phyloP scores from a whole-genome alignment of 768 basidiomycete species.

The Terana coerulea region DNA sequence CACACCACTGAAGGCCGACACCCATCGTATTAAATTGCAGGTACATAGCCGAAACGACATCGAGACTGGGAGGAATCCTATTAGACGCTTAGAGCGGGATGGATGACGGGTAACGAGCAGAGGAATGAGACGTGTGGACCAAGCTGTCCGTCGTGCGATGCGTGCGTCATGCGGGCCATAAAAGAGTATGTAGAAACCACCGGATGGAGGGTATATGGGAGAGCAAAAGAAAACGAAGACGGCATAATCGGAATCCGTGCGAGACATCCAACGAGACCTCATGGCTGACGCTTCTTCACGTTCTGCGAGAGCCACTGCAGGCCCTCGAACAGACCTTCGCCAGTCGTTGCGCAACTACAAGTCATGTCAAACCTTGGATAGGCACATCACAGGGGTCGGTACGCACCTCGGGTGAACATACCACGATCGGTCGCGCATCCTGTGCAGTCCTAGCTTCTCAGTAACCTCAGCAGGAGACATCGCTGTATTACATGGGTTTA shows the following conservation, averaged over 20 bases:
- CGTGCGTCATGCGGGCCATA: constrained; percentile 30
- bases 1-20: constrained; percentile 7
- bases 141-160: constrained; percentile 28
- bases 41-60: constrained; percentile 26
- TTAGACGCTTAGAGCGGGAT: constrained; percentile 16
- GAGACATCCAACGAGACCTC: constrained; percentile 24
- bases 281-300: constrained; percentile 89
- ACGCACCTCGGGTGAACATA: constrained; percentile 96
- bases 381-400: not conserved
- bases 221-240: constrained; percentile 23
- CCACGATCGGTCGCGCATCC: constrained; percentile 97
- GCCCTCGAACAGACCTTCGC: constrained; percentile 96
- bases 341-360: constrained; percentile 87
- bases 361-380: not conserved
- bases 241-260: constrained; percentile 24
- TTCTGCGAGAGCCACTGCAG: constrained; percentile 97
- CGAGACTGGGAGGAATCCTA: constrained; percentile 20
- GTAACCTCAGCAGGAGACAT: constrained; percentile 99
- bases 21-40: constrained; percentile 27
- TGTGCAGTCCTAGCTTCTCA: constrained; percentile 90
- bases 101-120: constrained; percentile 15
- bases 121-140: constrained; percentile 23
- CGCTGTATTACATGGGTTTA: constrained; percentile 40
- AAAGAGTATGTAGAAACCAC: constrained; percentile 22
- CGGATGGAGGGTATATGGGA: constrained; percentile 16